A percentile compares a stretch with the other conserved stretches of the same genome.
These are phyloP conservation scores for Coemansia sp. DNA, from an alignment of 192 early-diverging fungal genomes.

Conservation along the genomic window DNA sequence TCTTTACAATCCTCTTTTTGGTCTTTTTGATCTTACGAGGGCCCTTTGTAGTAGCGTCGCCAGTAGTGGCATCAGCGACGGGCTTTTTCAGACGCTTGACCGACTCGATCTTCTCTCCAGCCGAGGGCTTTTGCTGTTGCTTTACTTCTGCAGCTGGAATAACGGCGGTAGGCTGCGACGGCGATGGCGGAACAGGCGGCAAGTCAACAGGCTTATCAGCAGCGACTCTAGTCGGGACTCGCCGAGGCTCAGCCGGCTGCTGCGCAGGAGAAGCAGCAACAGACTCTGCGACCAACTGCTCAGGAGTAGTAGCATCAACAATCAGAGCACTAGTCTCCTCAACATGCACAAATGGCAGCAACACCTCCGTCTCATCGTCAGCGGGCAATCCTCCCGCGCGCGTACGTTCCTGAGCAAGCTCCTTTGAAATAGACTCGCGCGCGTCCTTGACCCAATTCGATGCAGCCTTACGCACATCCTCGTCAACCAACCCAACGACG, in stretches of 20 bases:
- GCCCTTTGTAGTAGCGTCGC: slow-evolving; percentile 13
- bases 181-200: neutral
- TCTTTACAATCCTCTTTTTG: slow-evolving; percentile 47
- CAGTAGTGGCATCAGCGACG: slow-evolving; percentile 9
- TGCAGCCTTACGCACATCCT: slow-evolving; percentile 48
- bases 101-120: slow-evolving; percentile 6
- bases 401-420: slow-evolving; percentile 52
- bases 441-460: slow-evolving; percentile 56
- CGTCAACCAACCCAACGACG: slow-evolving; percentile 10
- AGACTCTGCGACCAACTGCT: neutral
- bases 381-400: slow-evolving; percentile 5
- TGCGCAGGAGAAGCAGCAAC: neutral
- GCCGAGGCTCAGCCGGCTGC: neutral
- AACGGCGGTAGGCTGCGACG: neutral
- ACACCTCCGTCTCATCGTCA: neutral
- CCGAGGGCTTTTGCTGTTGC: slow-evolving; percentile 4
- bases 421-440: slow-evolving; percentile 52
- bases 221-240: neutral
- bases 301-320: no score
- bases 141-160: neutral
- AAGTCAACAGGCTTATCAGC: slow-evolving; percentile 6
- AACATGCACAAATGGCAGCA: no score
- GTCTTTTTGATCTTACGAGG: slow-evolving; percentile 50
- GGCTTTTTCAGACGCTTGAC: slow-evolving; percentile 25
- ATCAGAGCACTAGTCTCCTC: neutral